Evolutionary conservation across 148 eudicot species (phyloP), one percentile per base, ranked within the genome.

Genomic region (Tetragonia tetragonoides): DNA sequence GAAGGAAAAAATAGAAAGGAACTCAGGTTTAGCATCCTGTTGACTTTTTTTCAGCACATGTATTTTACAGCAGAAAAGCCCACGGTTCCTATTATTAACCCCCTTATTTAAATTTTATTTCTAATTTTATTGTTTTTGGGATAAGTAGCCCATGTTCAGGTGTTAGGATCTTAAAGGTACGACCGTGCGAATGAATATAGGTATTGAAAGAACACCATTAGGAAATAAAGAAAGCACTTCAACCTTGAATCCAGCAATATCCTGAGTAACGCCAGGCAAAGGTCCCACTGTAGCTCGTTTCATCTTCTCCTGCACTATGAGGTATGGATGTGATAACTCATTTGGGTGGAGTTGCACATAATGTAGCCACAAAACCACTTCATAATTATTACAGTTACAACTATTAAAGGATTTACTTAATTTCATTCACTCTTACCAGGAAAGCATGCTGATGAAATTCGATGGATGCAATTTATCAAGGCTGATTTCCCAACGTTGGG

Each of bases 231-330:
- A 47, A 47, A 66, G 40, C n/a, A 47, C 10, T 77, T 74, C 71
- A 42, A 93, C 99, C 94, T 91, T 93, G 84, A 75, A 95, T 76
- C 99, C 99, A n/a, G 97, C 97, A 89, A 95, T 95, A 89, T 95
- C 99, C 79, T 89, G 99, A 65, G 99, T 95, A 81, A 95, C 99
- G 82, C 99, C 99, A 83, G 99, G 99, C 83, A 95, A 81, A 66
- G 99, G 99, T 62, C 99, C 99, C 78, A 95, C 99, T 8, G 86
- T 91, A 68, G 97, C 97, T 72, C 93, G 90, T 81, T 95, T 95
- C 73, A 64, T 87, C 85, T 81, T 93, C 79, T 81, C 87, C 93
- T 91, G 97, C 88, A 68, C 99, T 95, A 91, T 47, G 84, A 83
- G 73, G 73, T 77, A 85, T 73, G 78, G n/a, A 77, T 68, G 61